Percentiles rank a stretch among this genome's conserved stretches.
Conservation (phyloP, 2,329 filamentous ascomycete genomes). For the Arthroderma sp. region DNA sequence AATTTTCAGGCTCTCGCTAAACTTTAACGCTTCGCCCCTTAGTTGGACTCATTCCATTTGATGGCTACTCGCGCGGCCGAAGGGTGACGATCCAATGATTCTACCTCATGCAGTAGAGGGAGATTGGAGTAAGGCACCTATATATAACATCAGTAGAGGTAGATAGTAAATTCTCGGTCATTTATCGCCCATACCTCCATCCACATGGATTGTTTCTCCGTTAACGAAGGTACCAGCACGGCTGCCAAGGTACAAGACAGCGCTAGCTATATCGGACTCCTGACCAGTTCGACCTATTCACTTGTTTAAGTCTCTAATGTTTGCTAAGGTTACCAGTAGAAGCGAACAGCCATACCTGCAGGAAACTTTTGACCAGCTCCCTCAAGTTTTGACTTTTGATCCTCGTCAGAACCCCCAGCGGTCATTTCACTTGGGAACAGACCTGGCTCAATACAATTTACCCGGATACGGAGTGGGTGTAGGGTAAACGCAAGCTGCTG, state of each 20-base stretch:
- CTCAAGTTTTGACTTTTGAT: slow-evolving; percentile 46
- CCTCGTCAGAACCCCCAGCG: slow-evolving; percentile 38
- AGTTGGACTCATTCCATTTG: too few species aligned
- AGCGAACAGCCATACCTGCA: slow-evolving; percentile 22
- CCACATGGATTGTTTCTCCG: slow-evolving; percentile 32
- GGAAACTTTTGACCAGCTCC: slow-evolving; percentile 39
- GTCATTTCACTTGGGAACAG: slow-evolving; percentile 50
- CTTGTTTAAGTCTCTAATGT: not conserved
- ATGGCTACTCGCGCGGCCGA: too few species aligned
- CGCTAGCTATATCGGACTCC: slow-evolving; percentile 48
- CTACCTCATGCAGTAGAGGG: not conserved
- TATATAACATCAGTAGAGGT: not conserved
- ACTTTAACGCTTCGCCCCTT: too few species aligned
- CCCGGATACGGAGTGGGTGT: slow-evolving; percentile 43
- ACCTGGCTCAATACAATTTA: slow-evolving; percentile 48
- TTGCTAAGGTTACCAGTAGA: not conserved
- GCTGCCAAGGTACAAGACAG: slow-evolving; percentile 41
- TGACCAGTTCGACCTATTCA: slow-evolving; percentile 36
- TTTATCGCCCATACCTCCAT: slow-evolving; percentile 15
- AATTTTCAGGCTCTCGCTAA: too few species aligned
- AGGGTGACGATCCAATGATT: not conserved
- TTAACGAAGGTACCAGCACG: slow-evolving; percentile 38
- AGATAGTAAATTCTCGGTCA: not conserved
- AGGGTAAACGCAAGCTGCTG: slow-evolving; percentile 45
- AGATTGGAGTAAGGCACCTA: not conserved